Evolutionary conservation across 2,329 filamentous ascomycete genomes (phyloP), one percentile per base, ranked within the genome.

Genomic region (Botryotinia narcissicola): DNA sequence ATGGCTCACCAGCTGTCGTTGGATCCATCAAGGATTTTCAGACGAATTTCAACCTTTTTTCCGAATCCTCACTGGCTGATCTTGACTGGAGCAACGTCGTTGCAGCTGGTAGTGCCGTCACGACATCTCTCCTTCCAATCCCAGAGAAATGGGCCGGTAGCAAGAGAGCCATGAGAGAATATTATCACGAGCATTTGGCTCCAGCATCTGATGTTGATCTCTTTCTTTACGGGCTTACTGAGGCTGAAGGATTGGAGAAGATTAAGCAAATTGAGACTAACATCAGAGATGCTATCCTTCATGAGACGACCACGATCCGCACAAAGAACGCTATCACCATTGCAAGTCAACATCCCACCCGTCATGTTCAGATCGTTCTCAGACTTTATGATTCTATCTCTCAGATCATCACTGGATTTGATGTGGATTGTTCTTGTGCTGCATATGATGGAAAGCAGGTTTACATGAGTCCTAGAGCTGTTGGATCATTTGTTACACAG

Each of bases 241-340:
- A 96, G 78, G 89, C 94, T 66, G 85, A 95, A 80, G 93, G 92
- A 0, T 84, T 94, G 29, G 90, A 94, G 79, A 96, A 97, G 84
- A 96, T 97, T 82, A 91, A 92, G 80, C 85, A 93, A 76, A 95
- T 97, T 74, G 94, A 97, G 81, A 83, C 85, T 35, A 87, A 85
- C n/a, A 87, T 97, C 77, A 89, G 89, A 62, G 92, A 96, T 82
- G 90, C 92, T 5, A 91, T 97, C 71, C 85, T 97, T 35, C 88
- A 90, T n/a, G 93, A 97, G 82, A 93, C 92, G 0, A 95, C 93
- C 0, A 93, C 93, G 0, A 89, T 97, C 63, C 88, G 94, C 51
- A 97, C 94, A 29, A 97, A 95, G 84, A 92, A 97, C 79, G 92
- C 93, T 16, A 90, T 97, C 73, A 97, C 94, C 0, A 96, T 97